Evolutionary conservation across 345 rosid genomes (phyloP).

Genomic region (Brassica nigra): DNA sequence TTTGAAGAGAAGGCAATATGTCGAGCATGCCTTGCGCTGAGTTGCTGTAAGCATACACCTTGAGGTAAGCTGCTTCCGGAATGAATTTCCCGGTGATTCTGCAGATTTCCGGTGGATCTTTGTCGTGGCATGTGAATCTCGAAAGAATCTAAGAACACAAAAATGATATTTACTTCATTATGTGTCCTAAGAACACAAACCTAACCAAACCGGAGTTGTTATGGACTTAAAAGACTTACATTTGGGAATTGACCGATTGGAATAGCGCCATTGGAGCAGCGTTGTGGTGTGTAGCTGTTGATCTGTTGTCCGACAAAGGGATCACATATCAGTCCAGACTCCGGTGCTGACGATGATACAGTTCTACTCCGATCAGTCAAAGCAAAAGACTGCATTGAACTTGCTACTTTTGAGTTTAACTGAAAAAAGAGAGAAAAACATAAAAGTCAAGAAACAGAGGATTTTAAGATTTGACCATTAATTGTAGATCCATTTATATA

Average conservation of each 20-base stretch:
- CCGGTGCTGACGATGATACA: conserved; percentile 3
- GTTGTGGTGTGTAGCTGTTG: conserved; percentile 45
- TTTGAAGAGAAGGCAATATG: conserved; percentile 54
- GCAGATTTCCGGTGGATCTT: conserved; percentile 44
- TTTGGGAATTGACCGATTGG: conserved; percentile 51
- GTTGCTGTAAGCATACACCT: conserved; percentile 52
- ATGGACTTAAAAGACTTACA: conserved; percentile 39
- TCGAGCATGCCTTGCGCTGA: conserved; percentile 52
- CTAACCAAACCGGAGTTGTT: too few species aligned
- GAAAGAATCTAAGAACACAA: conserved; percentile 35
- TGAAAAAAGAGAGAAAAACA: conserved; percentile 24
- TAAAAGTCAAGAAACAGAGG: conserved; percentile 17
- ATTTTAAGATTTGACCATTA: not conserved
- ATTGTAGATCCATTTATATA: conserved; percentile 26
- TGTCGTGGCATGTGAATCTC: conserved; percentile 51
- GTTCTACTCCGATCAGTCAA: conserved; percentile 11
- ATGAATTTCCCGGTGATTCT: conserved; percentile 49
- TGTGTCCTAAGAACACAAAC: too few species aligned
- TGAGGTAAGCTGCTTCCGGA: conserved; percentile 40
- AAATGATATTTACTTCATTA: not conserved
- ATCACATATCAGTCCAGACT: conserved; percentile 46
- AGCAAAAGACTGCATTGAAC: conserved; percentile 24
- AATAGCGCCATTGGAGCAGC: conserved; percentile 49
- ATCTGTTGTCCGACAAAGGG: conserved; percentile 56
- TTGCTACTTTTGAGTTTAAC: conserved; percentile 50